A percentile compares a stretch with the other conserved stretches of the same genome.
Evolutionary conservation across 164 flowering plant genomes (phyloP).

Genomic region (Amborella trichopoda): DNA sequence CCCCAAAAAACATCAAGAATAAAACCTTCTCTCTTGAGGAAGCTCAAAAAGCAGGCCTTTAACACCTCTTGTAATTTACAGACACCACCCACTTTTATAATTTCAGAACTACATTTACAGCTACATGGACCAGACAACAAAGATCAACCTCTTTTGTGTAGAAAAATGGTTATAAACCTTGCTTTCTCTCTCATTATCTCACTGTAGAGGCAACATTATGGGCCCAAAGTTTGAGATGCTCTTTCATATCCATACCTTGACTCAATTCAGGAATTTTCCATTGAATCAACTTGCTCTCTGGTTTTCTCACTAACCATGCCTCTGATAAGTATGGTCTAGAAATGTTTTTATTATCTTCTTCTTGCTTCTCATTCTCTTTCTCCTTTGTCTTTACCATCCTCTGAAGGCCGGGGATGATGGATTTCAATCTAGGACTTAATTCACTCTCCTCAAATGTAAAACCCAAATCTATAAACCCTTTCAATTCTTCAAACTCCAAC

Average conservation of each 20-base stretch:
- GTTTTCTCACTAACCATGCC: too few species aligned
- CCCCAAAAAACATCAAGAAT: too few species aligned
- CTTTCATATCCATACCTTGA: constrained; percentile 45
- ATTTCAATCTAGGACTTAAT: constrained; percentile 34
- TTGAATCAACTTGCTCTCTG: too few species aligned
- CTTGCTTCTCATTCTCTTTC: too few species aligned
- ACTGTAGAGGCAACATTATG: constrained; percentile 64
- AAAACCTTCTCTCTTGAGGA: too few species aligned
- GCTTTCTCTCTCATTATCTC: constrained; percentile 19
- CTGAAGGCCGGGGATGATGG: constrained; percentile 63
- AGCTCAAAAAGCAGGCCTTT: too few species aligned
- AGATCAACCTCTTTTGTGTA: neutral
- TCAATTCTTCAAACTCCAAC: constrained; percentile 58
- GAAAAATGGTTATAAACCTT: neutral
- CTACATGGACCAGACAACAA: too few species aligned
- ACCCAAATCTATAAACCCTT: constrained; percentile 75
- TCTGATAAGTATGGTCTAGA: constrained; percentile 74
- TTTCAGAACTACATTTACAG: too few species aligned
- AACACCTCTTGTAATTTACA: too few species aligned
- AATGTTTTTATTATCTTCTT: constrained; percentile 5
- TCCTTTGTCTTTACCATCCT: constrained; percentile 20
- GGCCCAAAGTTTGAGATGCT: constrained; percentile 60
- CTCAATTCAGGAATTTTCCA: constrained; percentile 35
- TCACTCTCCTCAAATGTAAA: constrained; percentile 57
- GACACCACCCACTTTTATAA: too few species aligned